Base-by-base conservation (phyloP, 164 flowering plant genomes). In the Berberis thunbergii region DNA sequence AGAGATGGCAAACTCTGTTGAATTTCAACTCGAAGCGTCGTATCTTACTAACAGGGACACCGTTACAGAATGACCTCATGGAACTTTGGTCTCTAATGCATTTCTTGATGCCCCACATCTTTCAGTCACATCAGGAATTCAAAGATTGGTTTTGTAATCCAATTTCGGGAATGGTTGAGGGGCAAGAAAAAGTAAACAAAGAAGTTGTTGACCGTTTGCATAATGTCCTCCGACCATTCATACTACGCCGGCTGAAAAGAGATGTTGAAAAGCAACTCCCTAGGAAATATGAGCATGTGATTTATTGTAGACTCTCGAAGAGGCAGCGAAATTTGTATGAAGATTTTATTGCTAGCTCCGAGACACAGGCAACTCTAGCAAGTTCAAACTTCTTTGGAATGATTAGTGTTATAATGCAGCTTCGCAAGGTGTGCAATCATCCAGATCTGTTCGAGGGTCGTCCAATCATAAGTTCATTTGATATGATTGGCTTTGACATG, bases 71-170 rank as follows among this genome's bases (percentile, higher is more conserved):
- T 78, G 99, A 95, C 77, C 91, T 95, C 7, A 95, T 95, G 99
- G 99, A 95, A 72, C 87, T 95, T 4, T 95, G 99, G 99, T 95
- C 99, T 59, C 80, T 95, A 38, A 95, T 95, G 99, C 99, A 95
- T 83, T 95, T 95, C 71, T 84, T 95, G 84, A 95, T 95, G 99
- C 99, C 99, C 45, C 99, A 95, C 65, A 66, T 95, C 7, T 95
- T 95, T 77, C 99, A 91, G 72, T 95, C 99, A 66, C 99, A 95
- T 75, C 99, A 95, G 71, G 99, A 95, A 72, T 95, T 95, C 75
- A 95, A 95, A 73, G 97, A 95, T 74, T 95, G 99, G 99, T 95
- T 95, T 69, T 60, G 97, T 69, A 95, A 95, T 77, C 99, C 99
- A 38, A 95, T 95, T 70, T 71, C 99, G 12, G 97, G 87, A 48